phyloP scores from a whole-genome alignment of 139 green algal genomes.

The Chlorella sp. region DNA sequence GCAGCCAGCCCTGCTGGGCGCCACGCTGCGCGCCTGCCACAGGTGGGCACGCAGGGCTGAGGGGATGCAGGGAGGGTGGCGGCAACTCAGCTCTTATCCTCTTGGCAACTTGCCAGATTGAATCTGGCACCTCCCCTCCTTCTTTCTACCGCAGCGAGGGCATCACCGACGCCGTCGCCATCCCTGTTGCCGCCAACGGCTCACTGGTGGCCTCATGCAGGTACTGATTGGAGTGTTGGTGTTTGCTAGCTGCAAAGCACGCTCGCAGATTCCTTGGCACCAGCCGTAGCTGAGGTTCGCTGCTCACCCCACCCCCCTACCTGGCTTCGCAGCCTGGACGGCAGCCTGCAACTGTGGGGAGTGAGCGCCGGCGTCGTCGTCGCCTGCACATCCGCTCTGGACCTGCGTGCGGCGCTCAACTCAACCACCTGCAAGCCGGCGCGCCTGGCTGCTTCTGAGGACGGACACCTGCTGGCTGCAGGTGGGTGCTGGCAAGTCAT shows the following conservation, averaged over 20 bases:
- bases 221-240: background rate
- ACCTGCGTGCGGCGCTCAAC: background rate
- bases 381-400: background rate
- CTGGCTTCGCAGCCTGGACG: conserved; percentile 10
- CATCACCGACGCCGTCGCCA: background rate
- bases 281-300: no score
- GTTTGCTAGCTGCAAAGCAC: no score
- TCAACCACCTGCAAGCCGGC: background rate
- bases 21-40: background rate
- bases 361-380: background rate
- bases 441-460: background rate
- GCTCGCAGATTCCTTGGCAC: no score
- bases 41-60: background rate
- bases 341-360: conserved; percentile 2
- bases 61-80: no score
- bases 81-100: no score
- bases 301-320: no score
- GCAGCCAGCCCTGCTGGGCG: background rate
- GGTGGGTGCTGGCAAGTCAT: conserved; percentile 11
- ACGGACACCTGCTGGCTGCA: conserved; percentile 15
- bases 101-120: no score
- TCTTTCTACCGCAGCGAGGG: background rate
- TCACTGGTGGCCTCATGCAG: background rate
- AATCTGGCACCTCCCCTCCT: no score
- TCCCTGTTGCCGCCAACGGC: background rate